Percentiles rank a stretch among this genome's conserved stretches.
Conservation (phyloP, 2,329 filamentous ascomycete species). For the Drechslerella coelobrocha region DNA sequence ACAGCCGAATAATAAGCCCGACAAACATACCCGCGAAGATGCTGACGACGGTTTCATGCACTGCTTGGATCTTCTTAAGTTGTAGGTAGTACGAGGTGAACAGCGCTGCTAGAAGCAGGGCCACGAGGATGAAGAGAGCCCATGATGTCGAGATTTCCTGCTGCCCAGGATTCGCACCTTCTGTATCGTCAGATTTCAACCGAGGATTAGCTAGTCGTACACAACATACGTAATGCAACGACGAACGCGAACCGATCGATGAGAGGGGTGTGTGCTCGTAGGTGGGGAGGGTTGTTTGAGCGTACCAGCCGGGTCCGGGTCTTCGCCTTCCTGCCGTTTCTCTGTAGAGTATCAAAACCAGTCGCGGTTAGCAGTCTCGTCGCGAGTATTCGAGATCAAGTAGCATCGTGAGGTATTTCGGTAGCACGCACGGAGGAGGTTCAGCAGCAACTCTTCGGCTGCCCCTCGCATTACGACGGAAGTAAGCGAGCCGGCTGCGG, state of each 20-base stretch:
- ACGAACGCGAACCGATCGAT: no score
- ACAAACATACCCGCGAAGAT: conserved; percentile 94
- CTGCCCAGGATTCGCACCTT: conserved; percentile 79
- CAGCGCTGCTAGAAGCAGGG: conserved; percentile 89
- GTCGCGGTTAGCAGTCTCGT: background rate
- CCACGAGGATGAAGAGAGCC: conserved; percentile 95
- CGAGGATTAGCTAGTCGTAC: conserved; percentile 28
- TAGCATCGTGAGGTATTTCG: background rate
- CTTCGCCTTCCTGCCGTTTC: conserved; percentile 47
- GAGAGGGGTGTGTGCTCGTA: conserved; percentile 37
- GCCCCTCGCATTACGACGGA: conserved; percentile 33
- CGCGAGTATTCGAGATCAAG: background rate
- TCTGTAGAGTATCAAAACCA: conserved; percentile 7
- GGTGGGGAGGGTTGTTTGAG: conserved; percentile 9
- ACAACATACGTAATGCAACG: background rate
- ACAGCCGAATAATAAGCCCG: conserved; percentile 83
- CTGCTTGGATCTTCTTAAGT: conserved; percentile 93
- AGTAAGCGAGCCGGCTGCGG: conserved; percentile 3
- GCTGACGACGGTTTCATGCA: conserved; percentile 97
- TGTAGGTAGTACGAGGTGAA: conserved; percentile 97
- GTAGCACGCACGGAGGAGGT: conserved; percentile 39
- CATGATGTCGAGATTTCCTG: conserved; percentile 96
- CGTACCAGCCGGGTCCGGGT: conserved; percentile 36
- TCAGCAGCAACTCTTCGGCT: conserved; percentile 33
- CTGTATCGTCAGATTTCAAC: conserved; percentile 58